These are phyloP conservation scores for Asterionellopsis glacialis DNA, from an alignment of 108 stramenopile species.

Conservation along the genomic window DNA sequence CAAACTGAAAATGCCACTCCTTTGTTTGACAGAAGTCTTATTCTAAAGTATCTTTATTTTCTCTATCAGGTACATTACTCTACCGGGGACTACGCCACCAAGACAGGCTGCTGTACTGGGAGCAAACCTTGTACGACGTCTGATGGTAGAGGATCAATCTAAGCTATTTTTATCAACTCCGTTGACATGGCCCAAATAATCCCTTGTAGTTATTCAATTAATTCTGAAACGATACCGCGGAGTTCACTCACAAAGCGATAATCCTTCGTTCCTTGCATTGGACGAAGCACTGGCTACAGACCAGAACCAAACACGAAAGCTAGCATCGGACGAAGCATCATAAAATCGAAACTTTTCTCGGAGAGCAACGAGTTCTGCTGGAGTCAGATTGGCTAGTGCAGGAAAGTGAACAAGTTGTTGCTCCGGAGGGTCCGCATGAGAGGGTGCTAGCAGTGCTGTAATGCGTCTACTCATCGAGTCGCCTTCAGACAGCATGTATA, in stretches of 20 bases:
- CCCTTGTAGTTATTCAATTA: background rate
- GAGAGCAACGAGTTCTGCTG: constrained; percentile 25
- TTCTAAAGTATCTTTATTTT: background rate
- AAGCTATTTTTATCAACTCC: constrained; percentile 56
- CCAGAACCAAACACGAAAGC: constrained; percentile 65
- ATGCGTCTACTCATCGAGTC: constrained; percentile 65
- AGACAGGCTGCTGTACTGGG: constrained; percentile 54
- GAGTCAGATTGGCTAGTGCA: constrained; percentile 30
- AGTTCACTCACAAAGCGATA: constrained; percentile 37
- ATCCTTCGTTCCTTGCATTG: constrained; percentile 33
- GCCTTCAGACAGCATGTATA: constrained; percentile 39
- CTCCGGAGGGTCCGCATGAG: constrained; percentile 43
- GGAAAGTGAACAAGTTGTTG: constrained; percentile 54
- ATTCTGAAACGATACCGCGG: background rate
- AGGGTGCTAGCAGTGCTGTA: constrained; percentile 46
- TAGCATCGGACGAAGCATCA: constrained; percentile 40
- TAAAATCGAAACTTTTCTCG: constrained; percentile 49
- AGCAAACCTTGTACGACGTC: constrained; percentile 48
- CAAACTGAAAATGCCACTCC: background rate
- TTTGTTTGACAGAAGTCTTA: too few relatives aligned
- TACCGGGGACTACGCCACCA: constrained; percentile 28
- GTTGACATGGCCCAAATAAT: constrained; percentile 32
- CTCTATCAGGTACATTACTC: constrained; percentile 22
- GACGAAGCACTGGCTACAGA: constrained; percentile 49
- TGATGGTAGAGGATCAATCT: constrained; percentile 49